phyloP scores from a whole-genome alignment of 805 yeast species.

The Pichia paraexigua region DNA sequence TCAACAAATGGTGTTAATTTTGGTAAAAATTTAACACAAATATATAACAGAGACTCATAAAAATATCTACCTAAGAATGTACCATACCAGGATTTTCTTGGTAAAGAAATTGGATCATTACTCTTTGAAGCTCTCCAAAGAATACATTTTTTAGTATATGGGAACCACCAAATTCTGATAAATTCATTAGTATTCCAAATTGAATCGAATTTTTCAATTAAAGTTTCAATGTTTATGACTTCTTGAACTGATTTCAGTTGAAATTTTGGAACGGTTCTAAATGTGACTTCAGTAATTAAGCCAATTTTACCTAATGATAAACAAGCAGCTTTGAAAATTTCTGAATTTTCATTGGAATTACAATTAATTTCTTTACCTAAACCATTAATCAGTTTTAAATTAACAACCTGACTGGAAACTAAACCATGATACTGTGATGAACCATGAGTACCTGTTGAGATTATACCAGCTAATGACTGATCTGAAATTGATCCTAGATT shows the following conservation, averaged over 20 bases:
- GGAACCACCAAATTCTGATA: constrained; percentile 96
- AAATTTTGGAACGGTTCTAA: constrained; percentile 78
- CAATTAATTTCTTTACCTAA: constrained; percentile 64
- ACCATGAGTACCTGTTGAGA: constrained; percentile 96
- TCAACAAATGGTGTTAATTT: constrained; percentile 79
- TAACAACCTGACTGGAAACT: constrained; percentile 80
- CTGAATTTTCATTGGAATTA: constrained; percentile 53
- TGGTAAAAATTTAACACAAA: constrained; percentile 67
- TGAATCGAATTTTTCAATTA: constrained; percentile 64
- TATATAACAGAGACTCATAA: constrained; percentile 72
- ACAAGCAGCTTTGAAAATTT: constrained; percentile 72
- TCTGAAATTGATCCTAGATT: constrained; percentile 90
- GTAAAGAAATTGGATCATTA: constrained; percentile 49
- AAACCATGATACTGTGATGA: constrained; percentile 89
- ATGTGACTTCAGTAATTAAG: constrained; percentile 73
- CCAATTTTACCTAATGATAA: constrained; percentile 90
- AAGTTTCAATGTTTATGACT: constrained; percentile 66
- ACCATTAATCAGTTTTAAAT: constrained; percentile 66
- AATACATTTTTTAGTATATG: constrained; percentile 78
- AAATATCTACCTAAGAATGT: constrained; percentile 68
- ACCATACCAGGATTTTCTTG: constrained; percentile 80
- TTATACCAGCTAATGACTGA: constrained; percentile 91
- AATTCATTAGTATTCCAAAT: constrained; percentile 88
- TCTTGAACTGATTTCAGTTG: constrained; percentile 76
- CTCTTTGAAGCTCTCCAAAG: constrained; percentile 88